A percentile compares a stretch with the other conserved stretches of the same genome.
Evolutionary conservation across 441 rosid species (phyloP).

Genomic region (Manihot esculenta): DNA sequence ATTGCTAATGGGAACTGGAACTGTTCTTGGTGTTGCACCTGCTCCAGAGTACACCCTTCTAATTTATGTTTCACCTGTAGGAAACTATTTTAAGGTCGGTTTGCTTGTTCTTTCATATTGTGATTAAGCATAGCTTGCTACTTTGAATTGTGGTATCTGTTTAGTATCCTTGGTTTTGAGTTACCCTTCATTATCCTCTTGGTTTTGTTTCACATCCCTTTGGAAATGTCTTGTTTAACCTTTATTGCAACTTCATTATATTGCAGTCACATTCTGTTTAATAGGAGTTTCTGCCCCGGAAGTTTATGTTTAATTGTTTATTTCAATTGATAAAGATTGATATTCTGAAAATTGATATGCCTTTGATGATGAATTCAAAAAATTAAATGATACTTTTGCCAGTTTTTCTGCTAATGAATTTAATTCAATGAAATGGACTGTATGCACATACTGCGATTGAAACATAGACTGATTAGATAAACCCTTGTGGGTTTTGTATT

Average conservation of each 20-base stretch:
- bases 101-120: slow-evolving; percentile 3
- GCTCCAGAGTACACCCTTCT: slow-evolving; percentile 58
- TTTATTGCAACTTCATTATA: too few species aligned
- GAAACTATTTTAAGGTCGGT: slow-evolving; percentile 48
- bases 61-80: slow-evolving; percentile 53
- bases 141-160: neutral
- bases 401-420: neutral
- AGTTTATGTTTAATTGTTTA: too few species aligned
- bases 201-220: neutral
- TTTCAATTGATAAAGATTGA: neutral
- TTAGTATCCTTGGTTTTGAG: neutral
- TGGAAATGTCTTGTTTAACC: too few species aligned
- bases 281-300: too few species aligned
- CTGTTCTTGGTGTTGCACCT: slow-evolving; percentile 52
- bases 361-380: neutral
- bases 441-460: neutral
- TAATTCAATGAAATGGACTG: neutral
- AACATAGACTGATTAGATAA: neutral
- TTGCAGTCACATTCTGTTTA: too few species aligned
- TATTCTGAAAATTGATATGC: neutral
- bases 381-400: neutral
- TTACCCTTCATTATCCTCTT: neutral
- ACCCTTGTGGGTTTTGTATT: neutral
- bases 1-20: slow-evolving; percentile 58
- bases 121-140: neutral